A percentile compares a stretch with the other conserved stretches of the same genome.
Conservation (phyloP, 1,284 basidiomycete species). For the Grifola frondosa region DNA sequence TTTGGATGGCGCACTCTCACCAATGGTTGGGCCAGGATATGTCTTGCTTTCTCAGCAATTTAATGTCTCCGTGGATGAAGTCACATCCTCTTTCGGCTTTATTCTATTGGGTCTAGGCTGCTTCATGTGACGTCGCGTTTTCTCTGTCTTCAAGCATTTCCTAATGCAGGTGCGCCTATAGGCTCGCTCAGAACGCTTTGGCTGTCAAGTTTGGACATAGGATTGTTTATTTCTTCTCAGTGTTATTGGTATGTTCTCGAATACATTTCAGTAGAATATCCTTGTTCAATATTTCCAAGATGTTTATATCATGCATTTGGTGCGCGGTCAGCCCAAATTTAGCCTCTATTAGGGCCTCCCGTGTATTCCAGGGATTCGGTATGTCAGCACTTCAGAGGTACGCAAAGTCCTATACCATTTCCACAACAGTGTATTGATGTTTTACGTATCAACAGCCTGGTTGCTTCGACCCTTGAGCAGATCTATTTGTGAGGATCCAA, state of each 20-base stretch:
- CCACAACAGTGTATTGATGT: background rate
- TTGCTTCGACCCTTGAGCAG: conserved; percentile 44
- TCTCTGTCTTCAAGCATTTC: background rate
- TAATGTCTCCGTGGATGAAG: conserved; percentile 38
- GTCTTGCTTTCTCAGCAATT: conserved; percentile 40
- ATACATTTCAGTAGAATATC: too few species aligned
- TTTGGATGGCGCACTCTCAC: conserved; percentile 44
- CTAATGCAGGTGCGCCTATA: conserved; percentile 10
- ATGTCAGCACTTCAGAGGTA: conserved; percentile 46
- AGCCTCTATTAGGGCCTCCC: conserved; percentile 40
- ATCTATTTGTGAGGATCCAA: conserved; percentile 38
- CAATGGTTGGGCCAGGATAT: conserved; percentile 44
- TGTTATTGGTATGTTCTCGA: conserved; percentile 32
- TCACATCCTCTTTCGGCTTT: conserved; percentile 41
- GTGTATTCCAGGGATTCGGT: conserved; percentile 45
- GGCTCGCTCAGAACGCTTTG: conserved; percentile 40
- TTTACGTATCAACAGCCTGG: conserved; percentile 28
- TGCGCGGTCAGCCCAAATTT: conserved; percentile 42
- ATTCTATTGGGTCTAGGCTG: conserved; percentile 40
- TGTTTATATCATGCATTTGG: conserved; percentile 48
- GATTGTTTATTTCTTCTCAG: conserved; percentile 43
- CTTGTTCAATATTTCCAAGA: conserved; percentile 23
- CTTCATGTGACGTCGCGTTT: conserved; percentile 35
- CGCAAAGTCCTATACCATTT: background rate
- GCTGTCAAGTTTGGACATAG: conserved; percentile 46